A percentile compares a stretch with the other conserved stretches of the same genome.
These are phyloP conservation scores for Pistacia vera DNA, from an alignment of 345 rosid species.

Conservation along the genomic window DNA sequence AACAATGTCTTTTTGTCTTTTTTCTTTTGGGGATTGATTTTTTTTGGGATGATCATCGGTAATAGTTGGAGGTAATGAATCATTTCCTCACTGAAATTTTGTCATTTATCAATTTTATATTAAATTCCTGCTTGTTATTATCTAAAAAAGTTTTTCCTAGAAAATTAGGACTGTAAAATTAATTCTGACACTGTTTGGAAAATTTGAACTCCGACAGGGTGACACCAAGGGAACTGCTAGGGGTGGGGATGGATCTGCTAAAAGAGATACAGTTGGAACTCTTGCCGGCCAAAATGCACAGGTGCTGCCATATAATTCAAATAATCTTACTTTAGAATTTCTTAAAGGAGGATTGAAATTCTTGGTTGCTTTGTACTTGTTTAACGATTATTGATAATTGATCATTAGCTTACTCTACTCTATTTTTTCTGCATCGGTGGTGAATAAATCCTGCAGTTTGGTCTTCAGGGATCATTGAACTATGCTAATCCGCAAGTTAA, in stretches of 20 bases:
- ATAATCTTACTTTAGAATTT: conserved; percentile 4
- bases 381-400: conserved; percentile 2
- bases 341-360: background rate
- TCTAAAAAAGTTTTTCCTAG: background rate
- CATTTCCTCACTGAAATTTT: background rate
- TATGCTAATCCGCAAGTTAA: conserved; percentile 46
- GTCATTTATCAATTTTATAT: background rate
- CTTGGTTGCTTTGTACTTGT: background rate
- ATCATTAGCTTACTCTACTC: conserved; percentile 10
- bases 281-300: conserved; percentile 54
- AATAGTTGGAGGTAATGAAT: conserved; percentile 71
- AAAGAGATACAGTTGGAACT: conserved; percentile 54
- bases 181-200: conserved; percentile 10
- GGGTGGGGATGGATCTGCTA: conserved; percentile 60
- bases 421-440: conserved; percentile 16
- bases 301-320: conserved; percentile 31
- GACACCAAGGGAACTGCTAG: conserved; percentile 73
- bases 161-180: background rate
- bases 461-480: conserved; percentile 47
- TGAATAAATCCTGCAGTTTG: conserved; percentile 36
- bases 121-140: background rate
- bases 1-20: conserved; percentile 16
- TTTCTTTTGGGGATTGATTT: background rate
- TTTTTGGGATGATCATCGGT: conserved; percentile 25
- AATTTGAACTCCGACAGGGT: conserved; percentile 46